A percentile compares a stretch with the other conserved stretches of the same genome.
Evolutionary conservation across 2,329 filamentous ascomycete genomes (phyloP).

Genomic region (Aotearoamyces nothofagi): DNA sequence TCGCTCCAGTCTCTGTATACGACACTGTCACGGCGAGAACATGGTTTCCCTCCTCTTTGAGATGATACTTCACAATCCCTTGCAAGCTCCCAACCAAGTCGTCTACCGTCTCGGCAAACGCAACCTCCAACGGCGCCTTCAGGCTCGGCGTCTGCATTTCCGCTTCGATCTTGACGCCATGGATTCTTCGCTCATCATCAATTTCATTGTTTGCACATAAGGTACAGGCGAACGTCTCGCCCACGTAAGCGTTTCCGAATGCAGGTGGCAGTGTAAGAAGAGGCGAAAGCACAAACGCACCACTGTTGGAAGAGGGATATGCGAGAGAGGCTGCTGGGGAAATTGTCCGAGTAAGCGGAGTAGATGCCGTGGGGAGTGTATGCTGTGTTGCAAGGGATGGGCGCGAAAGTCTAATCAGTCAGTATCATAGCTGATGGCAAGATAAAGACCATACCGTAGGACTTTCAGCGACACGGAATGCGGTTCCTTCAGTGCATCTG

Average conservation of each 20-base stretch:
- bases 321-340: constrained; percentile 52
- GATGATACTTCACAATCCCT: constrained; percentile 67
- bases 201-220: constrained; percentile 91
- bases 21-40: constrained; percentile 86
- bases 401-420: constrained; percentile 53
- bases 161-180: constrained; percentile 68
- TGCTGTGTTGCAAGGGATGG: constrained; percentile 63
- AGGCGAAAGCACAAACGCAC: constrained; percentile 36
- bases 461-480: constrained; percentile 70
- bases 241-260: constrained; percentile 90
- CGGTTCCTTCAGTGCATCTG: constrained; percentile 45
- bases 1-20: constrained; percentile 76
- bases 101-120: constrained; percentile 2
- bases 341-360: constrained; percentile 23
- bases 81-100: constrained; percentile 35
- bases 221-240: constrained; percentile 88
- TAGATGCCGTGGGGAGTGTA: constrained; percentile 31
- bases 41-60: constrained; percentile 90
- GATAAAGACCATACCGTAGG: constrained; percentile 33
- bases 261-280: constrained; percentile 74
- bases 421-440: not conserved
- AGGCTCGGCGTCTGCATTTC: constrained; percentile 81
- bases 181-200: constrained; percentile 33
- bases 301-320: constrained; percentile 38
- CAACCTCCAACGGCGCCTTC: constrained; percentile 46